Base-by-base conservation (phyloP, 495 filamentous ascomycete genomes). In the Ascobolus immersus region DNA sequence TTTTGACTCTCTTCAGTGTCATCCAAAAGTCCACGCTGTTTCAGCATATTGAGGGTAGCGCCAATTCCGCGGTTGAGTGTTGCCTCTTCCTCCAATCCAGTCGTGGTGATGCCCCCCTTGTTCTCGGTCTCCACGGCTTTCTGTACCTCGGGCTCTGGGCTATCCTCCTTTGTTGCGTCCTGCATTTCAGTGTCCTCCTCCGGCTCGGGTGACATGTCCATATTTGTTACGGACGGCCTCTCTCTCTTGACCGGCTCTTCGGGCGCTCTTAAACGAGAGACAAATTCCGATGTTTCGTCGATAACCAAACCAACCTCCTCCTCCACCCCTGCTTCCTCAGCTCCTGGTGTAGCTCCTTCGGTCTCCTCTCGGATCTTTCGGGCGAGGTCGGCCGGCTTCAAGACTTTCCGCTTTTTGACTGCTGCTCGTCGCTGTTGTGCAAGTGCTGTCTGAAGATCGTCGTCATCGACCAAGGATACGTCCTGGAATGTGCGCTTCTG, bases 281-380 rank as follows among this genome's bases (percentile, higher is more conserved):
- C 77, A 48, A 96, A 96, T 40, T 91, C 81, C 3, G 79, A 75
- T 10, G 84, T 92, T 48, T 94, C 84, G 41, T 93, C 81, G 36
- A 96, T 79, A 10, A 94, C 62, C 8, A 93, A 58, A 19, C 82
- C 82, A 11, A 63, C 65, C 17, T 67, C 70, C 39, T 71, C 66
- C 12, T 59, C 60, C 17, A 53, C 57, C 59, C 55, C 1, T 56
- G 55, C 4, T 41, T 46, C 9, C 56, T 53, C 0, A 52, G n/a
- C n/a, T n/a, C n/a, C n/a, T n/a, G n/a, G n/a, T 51, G 58, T 46
- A 31, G 57, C 46, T 23, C 64, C 60, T 4, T 64, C 60, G 15
- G 59, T 63, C 48, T 90, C 74, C 50, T 91, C 76, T 35, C 67
- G 65, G 19, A 96, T 56, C 42, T 81, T 75, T 30, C 67, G 64